These are phyloP conservation scores for Didymella glomerata DNA, from an alignment of 2,329 filamentous ascomycete genomes.

Conservation along the genomic window DNA sequence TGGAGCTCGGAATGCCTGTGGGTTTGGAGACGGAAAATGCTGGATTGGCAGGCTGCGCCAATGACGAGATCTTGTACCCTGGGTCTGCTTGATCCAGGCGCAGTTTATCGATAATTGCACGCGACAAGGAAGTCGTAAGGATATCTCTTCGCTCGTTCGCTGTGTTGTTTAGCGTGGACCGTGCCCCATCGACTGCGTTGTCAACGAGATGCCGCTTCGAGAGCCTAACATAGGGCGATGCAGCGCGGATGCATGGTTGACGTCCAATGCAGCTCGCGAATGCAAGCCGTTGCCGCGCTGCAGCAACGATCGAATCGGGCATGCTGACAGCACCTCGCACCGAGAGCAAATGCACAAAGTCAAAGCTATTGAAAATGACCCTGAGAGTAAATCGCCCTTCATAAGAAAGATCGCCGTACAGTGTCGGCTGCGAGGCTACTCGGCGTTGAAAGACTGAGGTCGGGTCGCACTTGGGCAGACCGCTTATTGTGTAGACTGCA, in stretches of 20 bases:
- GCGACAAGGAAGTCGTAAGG: constrained; percentile 1
- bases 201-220: constrained; percentile 11
- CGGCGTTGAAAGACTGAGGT: not conserved
- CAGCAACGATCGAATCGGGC: constrained; percentile 12
- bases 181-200: constrained; percentile 4
- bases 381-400: not conserved
- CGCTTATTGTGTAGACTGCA: not conserved
- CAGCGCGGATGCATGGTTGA: constrained; percentile 14
- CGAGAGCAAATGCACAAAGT: not conserved
- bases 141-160: not conserved
- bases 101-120: not conserved
- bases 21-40: not conserved
- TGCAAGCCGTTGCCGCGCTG: constrained; percentile 20
- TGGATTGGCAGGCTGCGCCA: not conserved
- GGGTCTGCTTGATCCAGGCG: not conserved
- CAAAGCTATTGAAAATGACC: constrained; percentile 5
- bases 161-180: not conserved
- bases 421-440: not conserved
- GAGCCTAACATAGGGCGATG: constrained; percentile 31
- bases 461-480: not conserved
- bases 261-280: constrained; percentile 21
- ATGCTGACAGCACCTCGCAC: constrained; percentile 1
- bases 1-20: not conserved
- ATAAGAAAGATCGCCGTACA: not conserved
- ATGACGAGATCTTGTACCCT: not conserved